Evolutionary conservation across 2,329 filamentous ascomycete genomes (phyloP), one percentile per base, ranked within the genome.

Genomic region (Fusarium circinatum): DNA sequence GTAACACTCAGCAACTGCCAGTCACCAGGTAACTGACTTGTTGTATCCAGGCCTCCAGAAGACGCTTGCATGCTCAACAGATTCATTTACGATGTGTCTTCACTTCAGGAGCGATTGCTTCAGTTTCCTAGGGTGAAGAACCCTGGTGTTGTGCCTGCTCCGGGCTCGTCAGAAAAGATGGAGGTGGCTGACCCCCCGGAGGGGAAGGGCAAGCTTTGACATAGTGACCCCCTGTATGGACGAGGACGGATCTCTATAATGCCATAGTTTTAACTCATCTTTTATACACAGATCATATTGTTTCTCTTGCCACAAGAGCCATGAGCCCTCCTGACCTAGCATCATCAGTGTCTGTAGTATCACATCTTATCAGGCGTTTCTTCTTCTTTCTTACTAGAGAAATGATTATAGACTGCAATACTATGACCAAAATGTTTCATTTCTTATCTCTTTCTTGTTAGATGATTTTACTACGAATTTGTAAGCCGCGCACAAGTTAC

Each of bases 41-140:
- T 44, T 14, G 6, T 20, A 12, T 5, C 8, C n/a, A 71, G 67
- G 28, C 12, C 24, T 18, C 32, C 13, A 34, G 30, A 34, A 18
- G 20, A 34, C 17, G 4, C 13, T 7, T 28, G 3, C 7, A 65
- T 73, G 56, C 57, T 76, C 11, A 32, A 54, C 0, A 51, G 42
- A 20, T 76, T 67, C 32, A 57, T 76, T 30, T 55, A 73, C 13
- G 68, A 76, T 32, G 60, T 47, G 0, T 65, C 49, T 6, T 68
- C 65, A 3, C 17, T 73, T 14, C 71, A 75, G 22, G 68, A 73
- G 26, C 56, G 59, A 1, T 61, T 76, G 1, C 28, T 73, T 14
- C 54, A 62, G 24, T 8, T 18, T 8, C 10, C 39, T n/a, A 13
- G 10, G 3, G 1, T 3, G 5, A 20, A 24, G 0, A 6, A 15